Conservation (phyloP, 768 basidiomycete species). For the Psilocybe subaeruginosa region DNA sequence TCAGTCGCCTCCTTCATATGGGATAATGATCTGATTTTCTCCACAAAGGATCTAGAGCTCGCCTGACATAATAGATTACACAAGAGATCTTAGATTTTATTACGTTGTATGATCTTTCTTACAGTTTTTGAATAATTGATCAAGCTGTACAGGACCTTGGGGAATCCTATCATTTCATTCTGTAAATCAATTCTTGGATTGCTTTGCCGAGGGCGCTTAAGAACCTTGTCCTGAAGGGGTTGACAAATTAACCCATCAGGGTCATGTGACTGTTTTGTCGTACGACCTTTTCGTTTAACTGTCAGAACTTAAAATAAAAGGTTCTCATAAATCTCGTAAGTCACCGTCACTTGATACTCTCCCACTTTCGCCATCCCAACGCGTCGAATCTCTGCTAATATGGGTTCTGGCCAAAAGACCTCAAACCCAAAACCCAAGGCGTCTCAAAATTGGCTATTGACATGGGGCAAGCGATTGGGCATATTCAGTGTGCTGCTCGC, state of each 20-base stretch:
- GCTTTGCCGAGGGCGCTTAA: neutral
- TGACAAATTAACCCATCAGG: neutral
- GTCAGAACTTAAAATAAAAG: neutral
- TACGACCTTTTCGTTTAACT: neutral
- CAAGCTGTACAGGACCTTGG: too few relatives aligned
- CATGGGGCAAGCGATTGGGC: constrained; percentile 41
- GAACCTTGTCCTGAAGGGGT: neutral
- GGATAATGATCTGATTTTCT: too few relatives aligned
- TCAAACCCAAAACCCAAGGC: constrained; percentile 7
- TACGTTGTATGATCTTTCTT: too few relatives aligned
- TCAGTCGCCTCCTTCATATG: too few relatives aligned
- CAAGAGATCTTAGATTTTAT: too few relatives aligned
- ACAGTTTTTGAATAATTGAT: too few relatives aligned
- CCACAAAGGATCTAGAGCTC: too few relatives aligned
- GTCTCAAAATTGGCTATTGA: constrained; percentile 23
- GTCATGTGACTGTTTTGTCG: constrained; percentile 2
- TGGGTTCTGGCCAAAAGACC: constrained; percentile 18
- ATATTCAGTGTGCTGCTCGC: constrained; percentile 37
- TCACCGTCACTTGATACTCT: neutral
- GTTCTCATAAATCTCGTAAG: neutral
- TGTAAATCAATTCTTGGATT: too few relatives aligned
- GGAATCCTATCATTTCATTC: too few relatives aligned
- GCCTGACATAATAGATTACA: too few relatives aligned
- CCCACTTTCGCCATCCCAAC: neutral
- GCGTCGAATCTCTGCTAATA: neutral